Evolutionary conservation across 176 grass and related monocot species (phyloP).

Genomic region (Tuctoria greenei): DNA sequence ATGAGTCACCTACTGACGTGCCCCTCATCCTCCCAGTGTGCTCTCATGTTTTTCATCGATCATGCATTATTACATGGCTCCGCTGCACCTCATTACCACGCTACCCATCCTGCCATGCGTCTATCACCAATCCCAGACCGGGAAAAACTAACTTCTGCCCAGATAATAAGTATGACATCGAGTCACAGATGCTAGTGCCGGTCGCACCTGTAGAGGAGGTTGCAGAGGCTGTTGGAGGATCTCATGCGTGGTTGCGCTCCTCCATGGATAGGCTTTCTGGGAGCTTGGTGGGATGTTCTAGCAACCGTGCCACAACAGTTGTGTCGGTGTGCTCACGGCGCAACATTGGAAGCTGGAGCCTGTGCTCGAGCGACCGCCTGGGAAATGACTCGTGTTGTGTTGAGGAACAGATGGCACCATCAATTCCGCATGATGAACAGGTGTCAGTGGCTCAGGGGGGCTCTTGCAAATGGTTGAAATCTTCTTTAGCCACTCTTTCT

Average conservation of each 20-base stretch:
- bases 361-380: constrained; percentile 7
- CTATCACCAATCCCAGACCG: neutral
- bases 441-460: neutral
- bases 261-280: constrained; percentile 42
- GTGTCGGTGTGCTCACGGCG: constrained; percentile 10
- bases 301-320: constrained; percentile 27
- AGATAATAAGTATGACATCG: constrained; percentile 33
- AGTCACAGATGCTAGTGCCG: constrained; percentile 23
- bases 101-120: constrained; percentile 25
- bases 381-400: neutral
- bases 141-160: constrained; percentile 2
- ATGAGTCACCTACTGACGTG: neutral
- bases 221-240: constrained; percentile 23
- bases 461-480: constrained; percentile 27
- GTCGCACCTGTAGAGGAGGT: constrained; percentile 13
- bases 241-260: constrained; percentile 34
- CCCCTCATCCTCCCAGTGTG: constrained; percentile 22
- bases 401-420: neutral
- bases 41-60: constrained; percentile 37
- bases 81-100: neutral
- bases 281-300: constrained; percentile 37
- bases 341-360: constrained; percentile 25
- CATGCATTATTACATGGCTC: constrained; percentile 33
- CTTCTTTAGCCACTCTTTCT: constrained; percentile 34
- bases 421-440: neutral